phyloP scores from a whole-genome alignment of 2,329 filamentous ascomycete genomes.

The Phaeoacremonium minimum region DNA sequence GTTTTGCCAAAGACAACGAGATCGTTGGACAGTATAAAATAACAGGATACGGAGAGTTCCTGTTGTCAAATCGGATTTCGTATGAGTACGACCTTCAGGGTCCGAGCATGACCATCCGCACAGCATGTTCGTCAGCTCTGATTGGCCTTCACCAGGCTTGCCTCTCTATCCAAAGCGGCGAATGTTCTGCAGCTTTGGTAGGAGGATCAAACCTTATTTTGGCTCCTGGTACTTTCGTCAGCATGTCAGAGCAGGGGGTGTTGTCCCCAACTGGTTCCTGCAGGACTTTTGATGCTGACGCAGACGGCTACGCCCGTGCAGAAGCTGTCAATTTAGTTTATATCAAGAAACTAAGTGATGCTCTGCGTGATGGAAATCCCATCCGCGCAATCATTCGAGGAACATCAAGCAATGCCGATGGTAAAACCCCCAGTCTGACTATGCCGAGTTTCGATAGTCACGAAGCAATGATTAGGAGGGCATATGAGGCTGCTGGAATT shows the following conservation, averaged over 20 bases:
- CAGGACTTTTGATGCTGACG: conserved; percentile 37
- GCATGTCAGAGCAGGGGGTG: too few species aligned
- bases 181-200: conserved; percentile 23
- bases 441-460: conserved; percentile 38
- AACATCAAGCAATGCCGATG: conserved; percentile 39
- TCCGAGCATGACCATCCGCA: conserved; percentile 25
- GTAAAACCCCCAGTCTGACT: conserved; percentile 40
- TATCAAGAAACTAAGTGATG: conserved; percentile 39
- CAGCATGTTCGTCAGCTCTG: conserved; percentile 27
- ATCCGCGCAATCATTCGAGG: conserved; percentile 36
- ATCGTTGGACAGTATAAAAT: conserved; percentile 13
- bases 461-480: conserved; percentile 27
- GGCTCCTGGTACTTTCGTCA: conserved; percentile 14
- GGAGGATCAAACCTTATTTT: conserved; percentile 26
- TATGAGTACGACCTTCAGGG: conserved; percentile 17
- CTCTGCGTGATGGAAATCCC: conserved; percentile 36
- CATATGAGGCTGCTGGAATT: conserved; percentile 32
- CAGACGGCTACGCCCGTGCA: conserved; percentile 47
- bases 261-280: conserved; percentile 29
- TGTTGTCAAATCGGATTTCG: conserved; percentile 21
- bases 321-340: conserved; percentile 43
- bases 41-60: conserved; percentile 18
- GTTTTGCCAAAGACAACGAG: conserved; percentile 15
- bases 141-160: conserved; percentile 25
- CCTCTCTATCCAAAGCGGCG: conserved; percentile 17